Conservation (phyloP, 768 basidiomycete species). For the Leccinellum rugosiceps region DNA sequence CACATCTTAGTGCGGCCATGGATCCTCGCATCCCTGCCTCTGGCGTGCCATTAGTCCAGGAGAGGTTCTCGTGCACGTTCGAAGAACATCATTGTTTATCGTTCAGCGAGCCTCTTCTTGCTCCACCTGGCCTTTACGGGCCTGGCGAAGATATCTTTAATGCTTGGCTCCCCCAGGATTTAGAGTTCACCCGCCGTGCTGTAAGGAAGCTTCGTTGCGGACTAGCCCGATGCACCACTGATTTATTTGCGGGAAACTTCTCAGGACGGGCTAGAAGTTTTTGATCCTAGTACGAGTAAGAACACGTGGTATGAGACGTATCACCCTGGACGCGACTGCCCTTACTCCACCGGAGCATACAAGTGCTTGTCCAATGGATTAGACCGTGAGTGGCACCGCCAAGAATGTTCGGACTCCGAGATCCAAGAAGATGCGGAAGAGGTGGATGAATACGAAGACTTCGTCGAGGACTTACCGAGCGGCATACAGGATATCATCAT, state of each 20-base stretch:
- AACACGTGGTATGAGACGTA: slow-evolving; percentile 46
- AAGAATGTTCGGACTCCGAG: slow-evolving; percentile 17
- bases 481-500: slow-evolving; percentile 51
- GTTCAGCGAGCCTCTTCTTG: slow-evolving; percentile 35
- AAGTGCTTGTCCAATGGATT: slow-evolving; percentile 22
- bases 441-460: slow-evolving; percentile 38
- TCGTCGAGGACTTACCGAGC: slow-evolving; percentile 35
- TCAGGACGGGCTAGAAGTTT: slow-evolving; percentile 42
- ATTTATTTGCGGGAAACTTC: slow-evolving; percentile 12
- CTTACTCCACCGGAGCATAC: slow-evolving; percentile 35
- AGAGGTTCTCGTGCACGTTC: slow-evolving; percentile 40
- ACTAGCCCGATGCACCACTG: not conserved
- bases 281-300: slow-evolving; percentile 38
- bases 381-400: slow-evolving; percentile 24
- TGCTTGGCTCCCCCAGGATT: slow-evolving; percentile 45
- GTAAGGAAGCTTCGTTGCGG: slow-evolving; percentile 25
- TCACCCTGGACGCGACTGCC: slow-evolving; percentile 35
- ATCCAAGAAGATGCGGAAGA: slow-evolving; percentile 27
- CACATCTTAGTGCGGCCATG: slow-evolving; percentile 22
- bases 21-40: slow-evolving; percentile 19
- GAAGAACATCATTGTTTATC: slow-evolving; percentile 47
- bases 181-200: slow-evolving; percentile 30
- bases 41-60: slow-evolving; percentile 30
- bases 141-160: slow-evolving; percentile 45
- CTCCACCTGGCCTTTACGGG: slow-evolving; percentile 33